phyloP scores from a whole-genome alignment of 805 yeast genomes.

The Babjeviella inositovora region DNA sequence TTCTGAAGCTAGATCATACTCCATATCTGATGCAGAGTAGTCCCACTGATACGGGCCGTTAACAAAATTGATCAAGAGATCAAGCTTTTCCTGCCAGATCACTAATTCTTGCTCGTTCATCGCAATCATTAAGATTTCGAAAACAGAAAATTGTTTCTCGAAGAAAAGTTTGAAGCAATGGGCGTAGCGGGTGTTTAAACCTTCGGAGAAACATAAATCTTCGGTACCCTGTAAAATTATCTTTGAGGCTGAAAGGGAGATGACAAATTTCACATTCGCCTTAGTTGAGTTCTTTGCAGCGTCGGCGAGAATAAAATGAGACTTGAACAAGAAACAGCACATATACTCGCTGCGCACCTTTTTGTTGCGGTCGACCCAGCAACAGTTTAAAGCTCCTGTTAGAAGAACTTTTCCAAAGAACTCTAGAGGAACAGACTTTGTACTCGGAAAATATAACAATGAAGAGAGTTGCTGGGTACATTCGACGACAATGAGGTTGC shows the following conservation, averaged over 20 bases:
- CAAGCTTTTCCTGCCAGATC: conserved; percentile 21
- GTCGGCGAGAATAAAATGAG: conserved; percentile 25
- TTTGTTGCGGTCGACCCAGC: conserved; percentile 16
- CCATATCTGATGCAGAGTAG: conserved; percentile 3
- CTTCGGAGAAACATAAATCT: conserved; percentile 10
- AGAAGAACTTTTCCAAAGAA: conserved; percentile 28
- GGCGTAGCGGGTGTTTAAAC: conserved; percentile 12
- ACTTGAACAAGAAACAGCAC: conserved; percentile 28
- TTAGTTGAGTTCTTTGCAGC: conserved; percentile 8
- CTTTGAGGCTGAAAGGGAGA: conserved; percentile 23
- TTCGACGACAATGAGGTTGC: conserved; percentile 8
- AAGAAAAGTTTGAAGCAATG: conserved; percentile 24
- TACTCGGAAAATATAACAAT: conserved; percentile 4
- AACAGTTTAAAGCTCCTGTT: conserved; percentile 21
- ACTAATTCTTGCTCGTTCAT: conserved; percentile 13
- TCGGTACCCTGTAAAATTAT: conserved; percentile 10
- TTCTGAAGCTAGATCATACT: conserved; percentile 2
- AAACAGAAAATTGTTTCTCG: conserved; percentile 21
- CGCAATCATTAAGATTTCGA: conserved; percentile 24
- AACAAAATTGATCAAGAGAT: conserved; percentile 9
- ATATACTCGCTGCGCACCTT: conserved; percentile 5
- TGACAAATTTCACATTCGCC: conserved; percentile 21
- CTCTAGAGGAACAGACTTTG: conserved; percentile 18
- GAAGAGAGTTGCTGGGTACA: conserved; percentile 6
- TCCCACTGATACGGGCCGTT: conserved; percentile 16